Evolutionary conservation across 2,329 filamentous ascomycete genomes (phyloP).

Genomic region (Penicillium brasilianum): DNA sequence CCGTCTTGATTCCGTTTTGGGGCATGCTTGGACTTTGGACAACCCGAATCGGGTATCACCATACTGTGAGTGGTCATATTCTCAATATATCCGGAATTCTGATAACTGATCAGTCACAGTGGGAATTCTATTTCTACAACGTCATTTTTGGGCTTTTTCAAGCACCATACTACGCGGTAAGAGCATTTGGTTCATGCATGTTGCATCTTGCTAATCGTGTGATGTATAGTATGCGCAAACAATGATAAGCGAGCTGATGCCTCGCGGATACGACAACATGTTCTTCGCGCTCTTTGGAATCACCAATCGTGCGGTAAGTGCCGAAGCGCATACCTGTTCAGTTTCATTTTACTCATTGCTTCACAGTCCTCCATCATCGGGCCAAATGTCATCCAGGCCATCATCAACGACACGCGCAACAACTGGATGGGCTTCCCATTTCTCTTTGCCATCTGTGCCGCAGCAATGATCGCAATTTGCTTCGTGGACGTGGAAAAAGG

Average conservation of each 20-base stretch:
- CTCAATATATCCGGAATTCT: background rate
- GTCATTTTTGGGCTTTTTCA: conserved; percentile 50
- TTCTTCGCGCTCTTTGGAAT: conserved; percentile 53
- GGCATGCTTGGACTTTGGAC: conserved; percentile 51
- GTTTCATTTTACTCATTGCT: background rate
- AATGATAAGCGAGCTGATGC: conserved; percentile 53
- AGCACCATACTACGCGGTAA: conserved; percentile 49
- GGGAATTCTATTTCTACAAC: conserved; percentile 53
- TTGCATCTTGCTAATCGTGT: conserved; percentile 1
- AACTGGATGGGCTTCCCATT: conserved; percentile 54
- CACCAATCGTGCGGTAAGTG: conserved; percentile 49
- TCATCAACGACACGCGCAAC: conserved; percentile 49
- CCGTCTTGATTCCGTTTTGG: conserved; percentile 49
- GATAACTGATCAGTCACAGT: conserved; percentile 25
- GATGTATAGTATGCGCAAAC: conserved; percentile 46
- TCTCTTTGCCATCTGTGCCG: conserved; percentile 45
- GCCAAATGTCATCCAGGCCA: conserved; percentile 51
- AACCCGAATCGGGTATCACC: conserved; percentile 46
- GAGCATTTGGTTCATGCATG: background rate
- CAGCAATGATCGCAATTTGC: conserved; percentile 46
- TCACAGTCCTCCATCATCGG: conserved; percentile 51
- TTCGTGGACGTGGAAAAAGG: conserved; percentile 51
- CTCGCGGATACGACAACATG: conserved; percentile 51
- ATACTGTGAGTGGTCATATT: conserved; percentile 29
- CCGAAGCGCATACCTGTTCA: background rate